These are phyloP conservation scores for Iberis pinnata DNA, from an alignment of 345 rosid species.

Conservation along the genomic window DNA sequence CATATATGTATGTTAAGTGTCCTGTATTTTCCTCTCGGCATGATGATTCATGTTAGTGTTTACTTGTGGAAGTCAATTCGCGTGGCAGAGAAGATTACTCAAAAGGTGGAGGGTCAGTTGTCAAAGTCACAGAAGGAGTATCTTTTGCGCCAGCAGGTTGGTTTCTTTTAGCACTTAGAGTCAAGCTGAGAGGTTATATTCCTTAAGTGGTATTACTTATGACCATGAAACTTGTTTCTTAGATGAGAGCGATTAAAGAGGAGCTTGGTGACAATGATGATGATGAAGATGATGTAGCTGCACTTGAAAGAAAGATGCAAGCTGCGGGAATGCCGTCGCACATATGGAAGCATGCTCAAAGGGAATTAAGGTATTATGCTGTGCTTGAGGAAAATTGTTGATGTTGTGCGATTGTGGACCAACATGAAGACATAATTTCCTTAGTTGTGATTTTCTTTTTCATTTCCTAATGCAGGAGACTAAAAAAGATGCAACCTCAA, in stretches of 20 bases:
- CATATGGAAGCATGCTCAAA: slow-evolving; percentile 96
- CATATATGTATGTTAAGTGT: slow-evolving; percentile 16
- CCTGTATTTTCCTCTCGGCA: slow-evolving; percentile 11
- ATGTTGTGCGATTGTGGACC: slow-evolving; percentile 5
- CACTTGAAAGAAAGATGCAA: slow-evolving; percentile 95
- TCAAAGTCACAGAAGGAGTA: slow-evolving; percentile 98
- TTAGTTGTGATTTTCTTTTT: slow-evolving; percentile 2
- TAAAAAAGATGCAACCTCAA: slow-evolving; percentile 98
- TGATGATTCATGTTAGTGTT: slow-evolving; percentile 27
- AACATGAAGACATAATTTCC: neutral
- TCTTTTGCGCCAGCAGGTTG: slow-evolving; percentile 98
- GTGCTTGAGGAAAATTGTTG: neutral
- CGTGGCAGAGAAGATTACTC: slow-evolving; percentile 96
- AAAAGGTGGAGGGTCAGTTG: slow-evolving; percentile 96
- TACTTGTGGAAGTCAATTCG: slow-evolving; percentile 85
- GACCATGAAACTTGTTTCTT: slow-evolving; percentile 16
- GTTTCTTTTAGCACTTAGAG: slow-evolving; percentile 23
- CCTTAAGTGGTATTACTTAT: slow-evolving; percentile 12
- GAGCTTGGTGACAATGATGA: slow-evolving; percentile 99
- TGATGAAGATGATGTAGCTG: slow-evolving; percentile 95
- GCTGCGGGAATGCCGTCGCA: slow-evolving; percentile 90
- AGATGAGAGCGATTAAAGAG: slow-evolving; percentile 99
- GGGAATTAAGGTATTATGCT: slow-evolving; percentile 83
- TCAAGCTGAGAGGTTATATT: slow-evolving; percentile 4
- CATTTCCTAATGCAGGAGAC: slow-evolving; percentile 55